Evolutionary conservation across 2,329 filamentous ascomycete species (phyloP), one percentile per base, ranked within the genome.

Genomic region (Paecilomyces dactylethromorphus): DNA sequence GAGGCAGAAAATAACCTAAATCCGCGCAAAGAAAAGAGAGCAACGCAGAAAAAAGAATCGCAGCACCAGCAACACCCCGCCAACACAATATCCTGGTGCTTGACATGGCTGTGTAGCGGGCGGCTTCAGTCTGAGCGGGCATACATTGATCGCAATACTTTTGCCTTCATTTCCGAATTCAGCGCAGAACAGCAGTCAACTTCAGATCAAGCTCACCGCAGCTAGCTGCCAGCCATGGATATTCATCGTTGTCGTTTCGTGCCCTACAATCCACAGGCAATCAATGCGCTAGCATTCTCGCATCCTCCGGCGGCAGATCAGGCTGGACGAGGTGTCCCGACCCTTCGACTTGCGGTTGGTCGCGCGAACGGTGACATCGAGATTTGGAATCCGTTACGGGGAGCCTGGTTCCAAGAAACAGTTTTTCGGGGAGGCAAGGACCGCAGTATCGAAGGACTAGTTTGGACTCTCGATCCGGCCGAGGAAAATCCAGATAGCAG

Each of bases 161-260:
- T 54, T 60, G 53, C 59, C 55, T 51, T 63, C 52, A 55, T 62
- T 39, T 56, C 56, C 55, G 55, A 54, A 53, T 50, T 39, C 21
- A 56, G 59, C 58, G 50, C 54, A 33, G 12, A 52, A 22, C 21
- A 21, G 15, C 21, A 12, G 11, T 61, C 49, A 61, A 58, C 60
- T 62, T 62, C 58, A 50, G 56, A 26, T 33, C 52, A 62, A 61
- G 56, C 57, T 60, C 55, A 52, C 56, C 55, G 32, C 15, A 54
- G 50, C 53, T 32, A 57, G 21, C 26, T 56, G 33, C 33, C 58
- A 60, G 70, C 52, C 61, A 97, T 97, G 93, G 93, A 97, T 78
- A 88, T 99, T 72, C 94, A 99, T 80, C 91, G 94, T 69, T 96
- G 92, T 72, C 91, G 94, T 71, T 99, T 99, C 78, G 89, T 99